Evolutionary conservation across 148 eudicot species (phyloP).

Genomic region (Limonium bicolor): DNA sequence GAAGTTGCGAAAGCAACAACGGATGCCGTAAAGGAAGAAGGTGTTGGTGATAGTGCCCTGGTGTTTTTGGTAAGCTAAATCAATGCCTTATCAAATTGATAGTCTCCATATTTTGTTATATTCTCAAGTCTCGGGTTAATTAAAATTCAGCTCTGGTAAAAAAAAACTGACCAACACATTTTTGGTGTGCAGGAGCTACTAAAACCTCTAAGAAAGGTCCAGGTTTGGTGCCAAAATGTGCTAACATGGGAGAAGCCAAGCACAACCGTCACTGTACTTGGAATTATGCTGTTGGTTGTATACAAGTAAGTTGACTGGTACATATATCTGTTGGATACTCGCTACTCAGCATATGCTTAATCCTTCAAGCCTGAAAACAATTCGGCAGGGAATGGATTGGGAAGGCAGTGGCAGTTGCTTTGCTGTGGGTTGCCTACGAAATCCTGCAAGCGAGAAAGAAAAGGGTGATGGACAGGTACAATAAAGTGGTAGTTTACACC

Average conservation of each 20-base stretch:
- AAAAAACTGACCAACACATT: too few relatives aligned
- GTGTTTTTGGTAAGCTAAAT: conserved; percentile 46
- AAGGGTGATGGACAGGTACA: conserved; percentile 13
- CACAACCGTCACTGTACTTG: conserved; percentile 17
- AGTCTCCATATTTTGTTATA: too few relatives aligned
- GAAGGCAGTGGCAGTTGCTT: conserved; percentile 37
- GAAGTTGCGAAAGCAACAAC: conserved; percentile 63
- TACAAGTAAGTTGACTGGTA: conserved; percentile 40
- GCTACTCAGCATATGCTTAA: too few relatives aligned
- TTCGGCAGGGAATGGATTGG: conserved; percentile 71
- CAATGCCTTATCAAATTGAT: too few relatives aligned
- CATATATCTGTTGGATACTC: too few relatives aligned
- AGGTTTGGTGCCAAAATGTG: conserved; percentile 34
- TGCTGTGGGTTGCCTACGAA: conserved; percentile 37
- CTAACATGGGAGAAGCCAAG: conserved; percentile 46
- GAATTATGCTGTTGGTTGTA: conserved; percentile 23
- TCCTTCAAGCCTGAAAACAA: too few relatives aligned
- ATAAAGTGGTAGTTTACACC: conserved; percentile 47
- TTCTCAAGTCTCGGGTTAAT: too few relatives aligned
- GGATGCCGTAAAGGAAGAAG: conserved; percentile 60
- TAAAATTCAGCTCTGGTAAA: too few relatives aligned
- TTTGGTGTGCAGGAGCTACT: conserved; percentile 31
- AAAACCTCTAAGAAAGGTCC: conserved; percentile 25
- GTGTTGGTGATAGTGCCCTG: conserved; percentile 45
- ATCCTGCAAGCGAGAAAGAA: conserved; percentile 33